phyloP scores from a whole-genome alignment of 257 asterid genomes.

The Scutellaria barbata region DNA sequence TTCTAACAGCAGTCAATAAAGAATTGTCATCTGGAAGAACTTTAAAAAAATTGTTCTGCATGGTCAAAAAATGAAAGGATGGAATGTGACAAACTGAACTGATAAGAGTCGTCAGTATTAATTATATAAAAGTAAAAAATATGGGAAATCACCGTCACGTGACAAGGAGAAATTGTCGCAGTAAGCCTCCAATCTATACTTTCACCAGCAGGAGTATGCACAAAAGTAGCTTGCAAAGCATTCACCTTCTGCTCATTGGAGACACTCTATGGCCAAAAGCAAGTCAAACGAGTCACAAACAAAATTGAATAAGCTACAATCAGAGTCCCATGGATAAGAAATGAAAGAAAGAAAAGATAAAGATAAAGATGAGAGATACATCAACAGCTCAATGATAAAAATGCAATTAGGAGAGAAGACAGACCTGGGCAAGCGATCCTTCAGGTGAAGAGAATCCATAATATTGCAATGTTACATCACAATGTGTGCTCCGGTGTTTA shows the following conservation, averaged over 20 bases:
- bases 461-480: conserved; percentile 83
- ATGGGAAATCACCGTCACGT: conserved; percentile 76
- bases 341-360: neutral
- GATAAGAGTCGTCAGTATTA: conserved; percentile 7
- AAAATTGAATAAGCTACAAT: conserved; percentile 30
- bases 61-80: conserved; percentile 13
- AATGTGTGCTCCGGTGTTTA: conserved; percentile 77
- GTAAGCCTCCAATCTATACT: conserved; percentile 96
- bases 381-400: conserved; percentile 16
- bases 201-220: conserved; percentile 89
- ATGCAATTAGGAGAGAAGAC: conserved; percentile 33
- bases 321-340: conserved; percentile 15
- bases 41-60: conserved; percentile 16
- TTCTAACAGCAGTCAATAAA: neutral
- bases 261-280: conserved; percentile 72
- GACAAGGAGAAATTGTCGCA: conserved; percentile 95
- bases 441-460: conserved; percentile 96
- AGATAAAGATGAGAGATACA: conserved; percentile 3
- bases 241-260: conserved; percentile 88
- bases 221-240: conserved; percentile 94
- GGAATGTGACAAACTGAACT: conserved; percentile 13
- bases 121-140: conserved; percentile 7
- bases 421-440: conserved; percentile 98
- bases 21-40: conserved; percentile 13
- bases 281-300: conserved; percentile 34